Percentiles rank a stretch among this genome's conserved stretches.
Conservation (phyloP, 106 monocot species). For the Alisma plantagoaquatica region DNA sequence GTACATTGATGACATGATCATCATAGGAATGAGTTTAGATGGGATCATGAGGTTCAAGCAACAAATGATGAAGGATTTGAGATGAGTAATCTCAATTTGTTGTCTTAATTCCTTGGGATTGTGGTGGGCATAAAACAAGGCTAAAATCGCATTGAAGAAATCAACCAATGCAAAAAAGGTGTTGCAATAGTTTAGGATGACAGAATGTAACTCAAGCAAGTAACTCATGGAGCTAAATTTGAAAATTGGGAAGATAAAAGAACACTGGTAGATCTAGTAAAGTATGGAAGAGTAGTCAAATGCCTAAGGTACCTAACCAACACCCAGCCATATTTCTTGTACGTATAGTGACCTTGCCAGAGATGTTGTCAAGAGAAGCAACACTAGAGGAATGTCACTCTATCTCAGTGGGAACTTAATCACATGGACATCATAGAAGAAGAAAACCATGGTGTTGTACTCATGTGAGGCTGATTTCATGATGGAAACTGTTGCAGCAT, state of each 20-base stretch:
- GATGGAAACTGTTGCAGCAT: neutral
- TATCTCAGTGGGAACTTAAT: too few relatives aligned
- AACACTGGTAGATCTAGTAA: constrained; percentile 4
- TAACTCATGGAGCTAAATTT: constrained; percentile 8
- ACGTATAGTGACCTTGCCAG: neutral
- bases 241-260: constrained; percentile 2
- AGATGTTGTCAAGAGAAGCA: too few relatives aligned
- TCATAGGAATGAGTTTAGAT: too few relatives aligned
- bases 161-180: constrained; percentile 16
- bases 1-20: too few relatives aligned
- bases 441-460: too few relatives aligned
- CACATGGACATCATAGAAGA: too few relatives aligned
- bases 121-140: constrained; percentile 2
- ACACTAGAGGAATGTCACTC: too few relatives aligned
- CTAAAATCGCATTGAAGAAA: constrained; percentile 3
- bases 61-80: too few relatives aligned
- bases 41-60: too few relatives aligned
- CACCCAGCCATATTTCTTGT: constrained; percentile 7
- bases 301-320: neutral
- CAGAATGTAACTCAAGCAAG: constrained; percentile 11
- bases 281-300: constrained; percentile 8
- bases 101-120: too few relatives aligned
- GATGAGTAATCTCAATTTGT: too few relatives aligned
- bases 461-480: too few relatives aligned
- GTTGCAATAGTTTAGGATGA: constrained; percentile 4